Evolutionary conservation across 2,329 filamentous ascomycete genomes (phyloP), one percentile per base, ranked within the genome.

Genomic region (Hypoxylon sp.): DNA sequence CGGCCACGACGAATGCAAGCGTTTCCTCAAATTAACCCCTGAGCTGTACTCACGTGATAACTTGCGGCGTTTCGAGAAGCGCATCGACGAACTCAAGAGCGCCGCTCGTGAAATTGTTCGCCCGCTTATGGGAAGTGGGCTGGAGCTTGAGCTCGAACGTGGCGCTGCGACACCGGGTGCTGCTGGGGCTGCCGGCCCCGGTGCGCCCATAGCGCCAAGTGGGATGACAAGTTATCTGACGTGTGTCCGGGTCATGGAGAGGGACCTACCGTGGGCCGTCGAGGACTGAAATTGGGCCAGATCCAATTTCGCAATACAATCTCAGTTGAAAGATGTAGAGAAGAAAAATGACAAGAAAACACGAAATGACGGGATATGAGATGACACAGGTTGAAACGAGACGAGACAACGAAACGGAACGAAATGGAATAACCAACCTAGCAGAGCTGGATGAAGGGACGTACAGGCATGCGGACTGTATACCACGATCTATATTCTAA

Each of bases 31-130:
- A 78, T 83, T 95, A 21, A 90, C 89, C 10, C 91, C 93, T 0
- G 91, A 96, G 19, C 80, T 95, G 6, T 97, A 98, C 80, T 93
- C 87, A 48, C 87, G 94, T 17, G 94, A 98, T n/a, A 95, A 93
- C 68, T 80, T 98, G 52, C 88, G 91, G 67, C 86, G 92, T 3
- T 97, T 98, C 73, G 95, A 98, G 82, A 89, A 92, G 75, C 87
- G 93, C 61, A 86, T 98, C 72, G 93, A 97, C 65, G 94, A 98
- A 82, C 84, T 98, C 60, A 98, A 97, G 82, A 86, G 87, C 61
- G 86, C 95, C 76, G 95, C 94, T 5, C 85, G 92, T 58, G 93
- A 97, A 75, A 85, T 91, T 14, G 94, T 98, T 6, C 90, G 90
- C 64, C 94, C 94, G 3, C 82, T 98, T 11, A 97, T 97, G 90